Evolutionary conservation across 371 early-diverging fungal species (phyloP), one percentile per base, ranked within the genome.

Genomic region (Umbelopsis sp.): DNA sequence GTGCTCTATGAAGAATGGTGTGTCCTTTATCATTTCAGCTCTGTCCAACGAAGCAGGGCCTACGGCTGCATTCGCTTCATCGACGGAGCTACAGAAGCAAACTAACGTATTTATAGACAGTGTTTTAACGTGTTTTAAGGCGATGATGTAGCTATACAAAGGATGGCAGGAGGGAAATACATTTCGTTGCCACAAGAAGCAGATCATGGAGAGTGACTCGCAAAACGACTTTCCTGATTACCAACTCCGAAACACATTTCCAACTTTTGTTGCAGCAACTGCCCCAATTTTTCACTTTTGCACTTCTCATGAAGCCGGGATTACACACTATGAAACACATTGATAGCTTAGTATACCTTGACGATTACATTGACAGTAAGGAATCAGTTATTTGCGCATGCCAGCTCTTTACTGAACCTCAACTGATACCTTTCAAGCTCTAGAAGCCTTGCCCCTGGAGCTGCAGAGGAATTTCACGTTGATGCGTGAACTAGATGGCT

Each of bases 321-420:
- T 57, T 57, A 35, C 22, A 29, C 11, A 14, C 64, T 41, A 44
- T 67, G 25, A 57, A 74, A 48, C 66, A 72, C 9, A 53, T 77
- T 44, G 87, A 88, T 64, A 84, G 81, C 51, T 72, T 89, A 38
- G 77, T 89, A 20, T 91, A 93, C 68, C 85, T 93, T 41, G 93
- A 96, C 77, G 96, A 96, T 67, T 96, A 96, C 73, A 81, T 96
- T 37, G 96, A 96, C 78, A 93, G 94, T 95, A 86, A 72, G 87
- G 38, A 50, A 14, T 14, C 4, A 18, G 11, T 44, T 25, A n/a
- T 12, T 73, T 53, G 6, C 25, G 4, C 3, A 24, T 11, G 35
- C 32, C 46, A 32, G 8, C 3, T 65, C 63, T 63, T 20, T 53
- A 6, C 44, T 41, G 7, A 41, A 7, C 10, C 41, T 41, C 41